Conservation (phyloP, 2,329 filamentous ascomycete genomes). For the Aureobasidium zeae region DNA sequence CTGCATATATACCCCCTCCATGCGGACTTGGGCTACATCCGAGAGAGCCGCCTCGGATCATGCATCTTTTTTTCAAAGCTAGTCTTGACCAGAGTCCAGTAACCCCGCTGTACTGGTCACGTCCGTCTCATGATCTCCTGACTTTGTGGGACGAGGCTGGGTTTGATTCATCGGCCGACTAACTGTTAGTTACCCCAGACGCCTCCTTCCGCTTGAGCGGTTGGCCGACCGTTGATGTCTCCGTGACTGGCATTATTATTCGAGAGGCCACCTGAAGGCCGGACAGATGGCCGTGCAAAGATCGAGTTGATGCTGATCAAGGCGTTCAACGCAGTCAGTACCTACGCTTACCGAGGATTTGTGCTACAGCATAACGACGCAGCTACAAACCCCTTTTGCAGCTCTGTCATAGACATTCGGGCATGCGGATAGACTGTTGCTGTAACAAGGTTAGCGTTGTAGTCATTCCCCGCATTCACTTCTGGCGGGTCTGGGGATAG, state of each 20-base stretch:
- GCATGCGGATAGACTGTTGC: constrained; percentile 6
- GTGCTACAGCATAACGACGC: not conserved
- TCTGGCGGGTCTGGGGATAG: too few relatives aligned
- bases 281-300: constrained; percentile 7
- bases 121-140: constrained; percentile 14
- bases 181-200: constrained; percentile 12
- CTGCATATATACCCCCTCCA: constrained; percentile 14
- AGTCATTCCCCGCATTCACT: not conserved
- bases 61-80: too few relatives aligned
- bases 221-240: constrained; percentile 10
- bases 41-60: constrained; percentile 1
- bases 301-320: not conserved
- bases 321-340: not conserved
- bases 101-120: constrained; percentile 4
- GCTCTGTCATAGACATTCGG: constrained; percentile 1
- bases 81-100: too few relatives aligned
- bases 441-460: not conserved
- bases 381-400: too few relatives aligned
- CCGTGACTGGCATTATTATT: too few relatives aligned
- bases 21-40: constrained; percentile 1
- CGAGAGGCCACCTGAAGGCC: too few relatives aligned
- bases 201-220: constrained; percentile 12
- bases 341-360: not conserved
- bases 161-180: not conserved
- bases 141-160: not conserved